Conservation (phyloP, 352 stramenopile species). For the Phytophthora sansomeana region DNA sequence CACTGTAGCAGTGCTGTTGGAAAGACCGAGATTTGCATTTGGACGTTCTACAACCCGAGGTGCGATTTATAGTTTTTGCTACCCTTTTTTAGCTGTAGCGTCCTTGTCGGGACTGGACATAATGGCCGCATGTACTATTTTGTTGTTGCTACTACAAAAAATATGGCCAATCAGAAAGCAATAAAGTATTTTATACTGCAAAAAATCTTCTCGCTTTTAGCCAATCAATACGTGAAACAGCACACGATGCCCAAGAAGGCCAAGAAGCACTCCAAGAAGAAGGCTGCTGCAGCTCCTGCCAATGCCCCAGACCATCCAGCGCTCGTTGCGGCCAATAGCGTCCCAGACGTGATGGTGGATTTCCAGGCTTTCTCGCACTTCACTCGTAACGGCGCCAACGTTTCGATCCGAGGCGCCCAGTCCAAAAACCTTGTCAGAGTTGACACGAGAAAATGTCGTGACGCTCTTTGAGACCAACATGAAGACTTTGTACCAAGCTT, state of each 20-base stretch:
- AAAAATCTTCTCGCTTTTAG: too few relatives aligned
- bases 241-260: constrained; percentile 10
- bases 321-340: constrained; percentile 60
- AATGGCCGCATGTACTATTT: too few relatives aligned
- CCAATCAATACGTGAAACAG: too few relatives aligned
- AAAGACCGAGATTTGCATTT: too few relatives aligned
- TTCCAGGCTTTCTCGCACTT: constrained; percentile 71
- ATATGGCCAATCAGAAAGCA: too few relatives aligned
- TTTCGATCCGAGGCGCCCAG: constrained; percentile 52
- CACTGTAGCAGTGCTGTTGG: too few relatives aligned
- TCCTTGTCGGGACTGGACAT: too few relatives aligned
- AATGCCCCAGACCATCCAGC: constrained; percentile 18
- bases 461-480: constrained; percentile 94
- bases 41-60: too few relatives aligned
- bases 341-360: constrained; percentile 64
- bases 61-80: too few relatives aligned
- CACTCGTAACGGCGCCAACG: constrained; percentile 54
- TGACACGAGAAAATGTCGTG: constrained; percentile 51
- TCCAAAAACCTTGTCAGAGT: constrained; percentile 44
- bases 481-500: constrained; percentile 88
- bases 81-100: too few relatives aligned
- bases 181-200: too few relatives aligned
- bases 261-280: constrained; percentile 39
- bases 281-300: constrained; percentile 18
- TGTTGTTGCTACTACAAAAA: too few relatives aligned